Percentiles rank a stretch among this genome's conserved stretches.
Conservation (phyloP, 2,329 filamentous ascomycete genomes). For the Lasiodiplodia sp. region DNA sequence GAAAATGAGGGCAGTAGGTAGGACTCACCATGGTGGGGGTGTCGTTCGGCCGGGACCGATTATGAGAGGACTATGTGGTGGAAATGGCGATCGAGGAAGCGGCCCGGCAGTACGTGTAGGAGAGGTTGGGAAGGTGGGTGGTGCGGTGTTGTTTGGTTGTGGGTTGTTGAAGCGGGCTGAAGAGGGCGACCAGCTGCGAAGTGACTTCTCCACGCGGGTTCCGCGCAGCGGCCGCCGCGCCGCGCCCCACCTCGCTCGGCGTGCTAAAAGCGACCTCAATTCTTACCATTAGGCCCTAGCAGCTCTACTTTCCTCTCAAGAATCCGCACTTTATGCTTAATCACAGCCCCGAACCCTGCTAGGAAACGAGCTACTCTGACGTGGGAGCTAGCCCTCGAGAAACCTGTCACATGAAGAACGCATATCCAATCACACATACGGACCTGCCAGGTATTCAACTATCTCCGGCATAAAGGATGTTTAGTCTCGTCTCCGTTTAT, state of each 20-base stretch:
- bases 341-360: not conserved
- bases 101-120: not conserved
- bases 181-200: constrained; percentile 10
- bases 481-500: not conserved
- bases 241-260: constrained; percentile 11
- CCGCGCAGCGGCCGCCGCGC: constrained; percentile 16
- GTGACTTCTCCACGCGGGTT: constrained; percentile 29
- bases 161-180: constrained; percentile 21
- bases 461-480: not conserved
- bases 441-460: not conserved
- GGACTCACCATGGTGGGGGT: constrained; percentile 25
- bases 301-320: not conserved
- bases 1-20: constrained; percentile 7
- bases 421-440: not conserved
- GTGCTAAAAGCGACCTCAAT: constrained; percentile 11
- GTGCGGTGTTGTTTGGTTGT: constrained; percentile 5
- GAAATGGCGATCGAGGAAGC: not conserved
- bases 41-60: constrained; percentile 6
- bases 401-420: not conserved
- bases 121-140: not conserved
- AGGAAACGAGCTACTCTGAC: not conserved
- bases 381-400: not conserved
- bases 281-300: not conserved
- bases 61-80: not conserved
- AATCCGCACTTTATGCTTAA: not conserved